Percentiles rank a stretch among this genome's conserved stretches.
Conservation (phyloP, 2,329 filamentous ascomycete genomes). For the Clathrospora elynae region DNA sequence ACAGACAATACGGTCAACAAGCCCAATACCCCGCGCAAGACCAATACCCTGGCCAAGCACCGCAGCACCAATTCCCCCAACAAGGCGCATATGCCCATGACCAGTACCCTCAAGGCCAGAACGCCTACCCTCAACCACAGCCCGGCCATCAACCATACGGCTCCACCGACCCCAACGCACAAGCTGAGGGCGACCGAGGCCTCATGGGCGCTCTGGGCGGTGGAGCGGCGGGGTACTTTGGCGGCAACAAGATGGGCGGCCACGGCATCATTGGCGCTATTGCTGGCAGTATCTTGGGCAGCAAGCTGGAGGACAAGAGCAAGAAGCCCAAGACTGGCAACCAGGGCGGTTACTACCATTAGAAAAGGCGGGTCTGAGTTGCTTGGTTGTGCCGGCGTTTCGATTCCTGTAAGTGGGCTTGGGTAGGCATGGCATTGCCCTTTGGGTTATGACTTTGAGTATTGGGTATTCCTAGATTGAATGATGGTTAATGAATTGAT, state of each 20-base stretch:
- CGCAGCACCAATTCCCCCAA: slow-evolving; percentile 49
- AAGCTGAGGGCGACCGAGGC: slow-evolving; percentile 61
- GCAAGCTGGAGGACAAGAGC: slow-evolving; percentile 59
- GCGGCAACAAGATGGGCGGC: slow-evolving; percentile 61
- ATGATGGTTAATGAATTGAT: slow-evolving; percentile 3
- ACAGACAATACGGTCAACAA: slow-evolving; percentile 36
- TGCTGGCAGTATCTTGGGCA: slow-evolving; percentile 62
- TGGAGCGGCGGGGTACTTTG: slow-evolving; percentile 61
- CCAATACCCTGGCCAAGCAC: slow-evolving; percentile 41
- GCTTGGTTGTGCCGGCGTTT: slow-evolving; percentile 6
- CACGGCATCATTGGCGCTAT: slow-evolving; percentile 63
- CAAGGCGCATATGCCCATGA: slow-evolving; percentile 49
- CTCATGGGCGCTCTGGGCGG: slow-evolving; percentile 63
- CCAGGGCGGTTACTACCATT: slow-evolving; percentile 17
- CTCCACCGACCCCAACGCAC: slow-evolving; percentile 52
- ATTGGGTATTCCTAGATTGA: slow-evolving; percentile 5
- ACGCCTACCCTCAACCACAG: slow-evolving; percentile 41
- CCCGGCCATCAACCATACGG: slow-evolving; percentile 48
- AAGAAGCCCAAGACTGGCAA: slow-evolving; percentile 50
- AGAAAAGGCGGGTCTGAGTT: slow-evolving; percentile 1
- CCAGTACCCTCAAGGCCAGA: slow-evolving; percentile 45
- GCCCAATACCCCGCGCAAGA: slow-evolving; percentile 17
- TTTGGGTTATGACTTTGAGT: neutral
- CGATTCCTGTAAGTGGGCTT: neutral
- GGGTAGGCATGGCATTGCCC: neutral